Evolutionary conservation across 768 basidiomycete genomes (phyloP), one percentile per base, ranked within the genome.

Genomic region (Mycena epipterygia): DNA sequence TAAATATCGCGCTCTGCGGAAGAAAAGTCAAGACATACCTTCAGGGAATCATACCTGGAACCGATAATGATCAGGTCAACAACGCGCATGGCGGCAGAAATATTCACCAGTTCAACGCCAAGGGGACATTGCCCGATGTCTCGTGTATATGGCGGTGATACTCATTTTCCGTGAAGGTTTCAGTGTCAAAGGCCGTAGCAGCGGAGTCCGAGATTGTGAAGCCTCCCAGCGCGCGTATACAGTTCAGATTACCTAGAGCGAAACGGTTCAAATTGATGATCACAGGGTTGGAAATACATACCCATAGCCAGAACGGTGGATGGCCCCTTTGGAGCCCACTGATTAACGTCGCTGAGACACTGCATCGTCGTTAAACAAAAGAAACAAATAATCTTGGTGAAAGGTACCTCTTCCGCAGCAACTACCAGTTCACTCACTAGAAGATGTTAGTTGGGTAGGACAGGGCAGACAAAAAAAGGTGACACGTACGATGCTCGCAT

Each of bases 11-110:
- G 17, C 56, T 11, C 14, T 41, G 7, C 46, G 30, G 21, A 39
- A 53, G 17, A 13, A n/a, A n/a, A n/a, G n/a, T n/a, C n/a, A n/a
- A 32, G 25, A 53, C 55, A 17, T 74, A 89, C 89, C 84, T 91
- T 91, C 83, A 88, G 90, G 14, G 90, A 84, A 73, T 90, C 87
- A 72, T 91, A 91, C 89, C 90, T 90, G 55, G 16, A 17, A 33
- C 19, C 44, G 56, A 29, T 32, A 14, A 44, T 39, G 32, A 32
- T 60, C 23, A 67, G 30, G 5, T 17, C 25, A 30, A 30, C 33
- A 55, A 13, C 23, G 19, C 6, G 19, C 25, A 55, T 49, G 29
- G 13, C 69, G 25, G 19, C 6, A 42, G 12, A 75, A 87, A n/a
- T n/a, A n/a, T n/a, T 59, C 73, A 90, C 91, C 91, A 92, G 68